Evolutionary conservation across 148 eudicot species (phyloP), one percentile per base, ranked within the genome.

Genomic region (Nyssa sinensis): DNA sequence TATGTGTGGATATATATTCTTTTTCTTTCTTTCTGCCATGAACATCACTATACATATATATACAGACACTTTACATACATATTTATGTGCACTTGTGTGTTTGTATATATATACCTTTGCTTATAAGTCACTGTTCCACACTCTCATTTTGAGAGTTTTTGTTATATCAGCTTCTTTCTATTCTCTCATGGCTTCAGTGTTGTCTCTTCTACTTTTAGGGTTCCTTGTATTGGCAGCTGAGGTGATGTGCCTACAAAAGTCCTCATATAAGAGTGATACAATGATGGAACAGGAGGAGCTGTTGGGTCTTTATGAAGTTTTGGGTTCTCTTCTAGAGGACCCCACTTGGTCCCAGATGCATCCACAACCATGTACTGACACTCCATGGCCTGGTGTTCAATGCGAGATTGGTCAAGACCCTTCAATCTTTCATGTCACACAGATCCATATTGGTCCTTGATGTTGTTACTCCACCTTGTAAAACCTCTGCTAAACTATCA

Each of bases 381-480:
- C 90, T 16, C 90, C 88, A 65, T 87, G 88, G 90, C 86, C 90
- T 23, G 90, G 90, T 12, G 64, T 87, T 16, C 81, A 84, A 70
- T 87, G 90, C 74, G 84, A 84, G 78, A 29, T 81, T 16, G 72
- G 33, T 31, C 66, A 73, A 70, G 71, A 75, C 77, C 71, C 82
- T 58, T 71, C 67, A 70, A 64, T 44, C 24, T 82, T 87, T 71
- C 90, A 84, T 69, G 80, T 87, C 75, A 87, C 90, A 16, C 78
- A 75, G 78, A 78, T 87, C 74, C 88, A 82, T 62, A 70, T 87
- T 67, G 86, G 83, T 27, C 77, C 73, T n/a, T 66, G 90, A 87
- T 73, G 70, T 87, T 35, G 24, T 81, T n/a, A 39, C 65, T 72
- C 86, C 88, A 58, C 83, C 90, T 69, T 84, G 90, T 74, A 82